phyloP scores from a whole-genome alignment of 495 filamentous ascomycete species.

The Lasiosphaeria miniovina region DNA sequence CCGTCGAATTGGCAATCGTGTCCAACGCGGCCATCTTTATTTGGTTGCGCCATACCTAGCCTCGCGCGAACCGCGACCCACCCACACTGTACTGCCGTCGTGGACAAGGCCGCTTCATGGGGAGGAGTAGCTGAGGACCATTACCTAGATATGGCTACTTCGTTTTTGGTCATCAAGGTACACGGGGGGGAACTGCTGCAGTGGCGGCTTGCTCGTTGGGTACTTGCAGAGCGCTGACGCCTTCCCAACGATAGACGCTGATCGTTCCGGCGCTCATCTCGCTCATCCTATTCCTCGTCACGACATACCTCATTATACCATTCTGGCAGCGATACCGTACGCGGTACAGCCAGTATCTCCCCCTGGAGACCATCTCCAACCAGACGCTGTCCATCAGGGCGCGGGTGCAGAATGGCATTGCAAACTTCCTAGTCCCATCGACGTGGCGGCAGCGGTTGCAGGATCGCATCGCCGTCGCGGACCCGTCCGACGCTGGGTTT shows the following conservation, averaged over 20 bases:
- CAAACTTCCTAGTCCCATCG: slow-evolving; percentile 53
- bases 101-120: not conserved
- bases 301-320: slow-evolving; percentile 69
- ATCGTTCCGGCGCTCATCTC: slow-evolving; percentile 76
- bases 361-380: slow-evolving; percentile 59
- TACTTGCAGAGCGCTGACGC: not conserved
- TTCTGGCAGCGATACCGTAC: slow-evolving; percentile 71
- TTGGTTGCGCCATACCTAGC: too few species aligned
- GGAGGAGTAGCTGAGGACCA: not conserved
- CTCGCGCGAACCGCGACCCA: too few species aligned
- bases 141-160: slow-evolving; percentile 32
- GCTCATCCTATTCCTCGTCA: slow-evolving; percentile 66
- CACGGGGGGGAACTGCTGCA: not conserved
- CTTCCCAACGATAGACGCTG: slow-evolving; percentile 55
- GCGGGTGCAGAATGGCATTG: slow-evolving; percentile 55
- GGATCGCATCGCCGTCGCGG: slow-evolving; percentile 36
- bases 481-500: slow-evolving; percentile 44
- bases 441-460: slow-evolving; percentile 47
- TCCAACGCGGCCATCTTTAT: too few species aligned
- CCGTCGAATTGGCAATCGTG: too few species aligned
- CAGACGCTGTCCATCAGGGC: slow-evolving; percentile 61
- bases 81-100: too few species aligned
- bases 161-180: slow-evolving; percentile 48
- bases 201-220: too few species aligned
- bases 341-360: slow-evolving; percentile 71